Conservation (phyloP, 129 eudicot species). For the Kitagawia praeruptora region DNA sequence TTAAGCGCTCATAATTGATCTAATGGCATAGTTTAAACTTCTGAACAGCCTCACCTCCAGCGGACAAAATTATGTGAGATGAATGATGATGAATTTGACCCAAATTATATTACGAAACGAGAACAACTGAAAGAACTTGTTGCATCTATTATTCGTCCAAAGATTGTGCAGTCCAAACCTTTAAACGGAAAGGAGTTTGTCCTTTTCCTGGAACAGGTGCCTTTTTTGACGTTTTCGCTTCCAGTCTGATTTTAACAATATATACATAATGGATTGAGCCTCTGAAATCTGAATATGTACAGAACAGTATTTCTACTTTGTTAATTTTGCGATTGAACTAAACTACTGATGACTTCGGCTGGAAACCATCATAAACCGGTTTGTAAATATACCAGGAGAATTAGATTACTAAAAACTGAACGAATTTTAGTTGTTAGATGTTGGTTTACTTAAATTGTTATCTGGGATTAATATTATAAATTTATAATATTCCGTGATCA, state of each 20-base stretch:
- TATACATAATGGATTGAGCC: not conserved
- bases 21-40: conserved; percentile 14
- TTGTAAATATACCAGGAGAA: not conserved
- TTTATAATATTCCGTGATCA: not conserved
- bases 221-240: conserved; percentile 9
- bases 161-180: conserved; percentile 78
- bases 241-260: not conserved
- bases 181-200: conserved; percentile 89
- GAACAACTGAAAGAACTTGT: conserved; percentile 76
- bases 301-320: not conserved
- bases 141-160: conserved; percentile 72
- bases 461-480: not conserved
- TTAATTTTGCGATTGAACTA: not conserved
- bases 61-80: conserved; percentile 94
- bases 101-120: conserved; percentile 57
- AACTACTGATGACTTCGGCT: not conserved
- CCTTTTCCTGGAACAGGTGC: conserved; percentile 79
- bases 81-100: conserved; percentile 86
- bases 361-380: not conserved
- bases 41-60: conserved; percentile 86
- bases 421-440: not conserved
- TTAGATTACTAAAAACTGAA: not conserved
- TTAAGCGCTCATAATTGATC: not conserved
- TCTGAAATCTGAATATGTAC: not conserved
- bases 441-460: not conserved